Evolutionary conservation across 1,284 basidiomycete genomes (phyloP).

Genomic region (Ganoderma sp.): DNA sequence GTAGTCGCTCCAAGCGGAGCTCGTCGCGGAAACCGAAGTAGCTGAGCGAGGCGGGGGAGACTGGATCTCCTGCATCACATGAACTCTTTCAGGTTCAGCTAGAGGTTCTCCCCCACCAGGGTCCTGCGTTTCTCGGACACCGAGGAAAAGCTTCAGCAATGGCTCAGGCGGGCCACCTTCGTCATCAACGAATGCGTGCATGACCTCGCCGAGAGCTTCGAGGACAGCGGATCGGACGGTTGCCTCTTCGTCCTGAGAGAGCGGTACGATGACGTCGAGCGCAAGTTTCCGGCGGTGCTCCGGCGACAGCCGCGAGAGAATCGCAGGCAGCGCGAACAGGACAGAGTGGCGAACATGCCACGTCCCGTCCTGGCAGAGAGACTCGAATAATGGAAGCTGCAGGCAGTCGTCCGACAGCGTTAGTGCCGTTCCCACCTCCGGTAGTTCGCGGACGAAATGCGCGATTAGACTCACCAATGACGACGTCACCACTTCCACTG

Average conservation of each 20-base stretch:
- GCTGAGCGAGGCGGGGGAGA: constrained; percentile 18
- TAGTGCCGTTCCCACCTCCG: constrained; percentile 10
- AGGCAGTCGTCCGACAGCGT: constrained; percentile 21
- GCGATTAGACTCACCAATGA: constrained; percentile 61
- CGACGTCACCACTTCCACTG: constrained; percentile 67
- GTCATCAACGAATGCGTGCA: constrained; percentile 82
- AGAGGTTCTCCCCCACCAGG: constrained; percentile 17
- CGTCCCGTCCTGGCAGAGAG: constrained; percentile 70
- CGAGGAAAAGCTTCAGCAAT: constrained; percentile 71
- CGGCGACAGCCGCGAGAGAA: constrained; percentile 70
- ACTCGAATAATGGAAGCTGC: constrained; percentile 82
- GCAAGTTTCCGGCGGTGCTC: constrained; percentile 65
- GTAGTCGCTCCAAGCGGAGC: constrained; percentile 36
- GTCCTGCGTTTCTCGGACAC: constrained; percentile 36
- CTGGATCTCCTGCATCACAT: constrained; percentile 6
- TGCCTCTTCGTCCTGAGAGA: constrained; percentile 72
- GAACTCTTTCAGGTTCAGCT: neutral
- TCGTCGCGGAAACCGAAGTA: constrained; percentile 28
- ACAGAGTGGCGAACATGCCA: constrained; percentile 92
- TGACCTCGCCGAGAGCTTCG: constrained; percentile 90
- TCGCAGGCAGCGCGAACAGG: constrained; percentile 83
- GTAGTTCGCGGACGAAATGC: neutral
- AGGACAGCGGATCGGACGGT: constrained; percentile 84
- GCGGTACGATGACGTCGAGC: constrained; percentile 62
- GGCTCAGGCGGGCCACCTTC: constrained; percentile 78